These are phyloP conservation scores for Yamadazyma conglobata DNA, from an alignment of 1,139 yeast species.

Conservation along the genomic window DNA sequence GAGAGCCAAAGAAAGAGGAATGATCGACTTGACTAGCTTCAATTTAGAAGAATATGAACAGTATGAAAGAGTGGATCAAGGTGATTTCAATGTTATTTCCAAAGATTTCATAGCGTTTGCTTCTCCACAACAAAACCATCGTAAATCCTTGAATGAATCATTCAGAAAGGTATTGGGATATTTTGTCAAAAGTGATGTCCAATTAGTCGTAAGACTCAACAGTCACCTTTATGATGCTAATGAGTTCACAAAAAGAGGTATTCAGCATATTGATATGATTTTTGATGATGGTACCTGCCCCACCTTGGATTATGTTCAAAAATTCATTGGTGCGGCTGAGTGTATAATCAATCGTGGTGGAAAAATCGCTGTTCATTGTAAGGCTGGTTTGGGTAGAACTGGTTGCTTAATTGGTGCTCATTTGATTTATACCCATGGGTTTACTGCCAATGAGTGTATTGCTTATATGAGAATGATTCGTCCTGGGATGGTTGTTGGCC, in stretches of 20 bases:
- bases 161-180: slow-evolving; percentile 77
- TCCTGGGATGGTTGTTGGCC: slow-evolving; percentile 99
- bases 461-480: slow-evolving; percentile 94
- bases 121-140: slow-evolving; percentile 76
- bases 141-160: slow-evolving; percentile 58
- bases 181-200: slow-evolving; percentile 70
- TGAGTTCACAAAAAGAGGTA: slow-evolving; percentile 79
- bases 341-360: slow-evolving; percentile 82
- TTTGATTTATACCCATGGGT: slow-evolving; percentile 90
- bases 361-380: slow-evolving; percentile 95
- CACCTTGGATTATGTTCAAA: slow-evolving; percentile 84
- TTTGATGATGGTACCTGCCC: slow-evolving; percentile 99
- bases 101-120: slow-evolving; percentile 97
- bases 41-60: slow-evolving; percentile 91
- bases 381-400: slow-evolving; percentile 96
- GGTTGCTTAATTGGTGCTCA: slow-evolving; percentile 98
- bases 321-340: slow-evolving; percentile 93
- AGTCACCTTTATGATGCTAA: slow-evolving; percentile 83
- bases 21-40: slow-evolving; percentile 83
- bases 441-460: slow-evolving; percentile 94
- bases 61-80: slow-evolving; percentile 94
- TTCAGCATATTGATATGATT: slow-evolving; percentile 89
- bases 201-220: slow-evolving; percentile 85
- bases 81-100: slow-evolving; percentile 88
- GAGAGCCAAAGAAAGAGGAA: slow-evolving; percentile 95